A percentile compares a stretch with the other conserved stretches of the same genome.
These are phyloP conservation scores for Alternaria ventricosa DNA, from an alignment of 2,329 filamentous ascomycete species.

Conservation along the genomic window DNA sequence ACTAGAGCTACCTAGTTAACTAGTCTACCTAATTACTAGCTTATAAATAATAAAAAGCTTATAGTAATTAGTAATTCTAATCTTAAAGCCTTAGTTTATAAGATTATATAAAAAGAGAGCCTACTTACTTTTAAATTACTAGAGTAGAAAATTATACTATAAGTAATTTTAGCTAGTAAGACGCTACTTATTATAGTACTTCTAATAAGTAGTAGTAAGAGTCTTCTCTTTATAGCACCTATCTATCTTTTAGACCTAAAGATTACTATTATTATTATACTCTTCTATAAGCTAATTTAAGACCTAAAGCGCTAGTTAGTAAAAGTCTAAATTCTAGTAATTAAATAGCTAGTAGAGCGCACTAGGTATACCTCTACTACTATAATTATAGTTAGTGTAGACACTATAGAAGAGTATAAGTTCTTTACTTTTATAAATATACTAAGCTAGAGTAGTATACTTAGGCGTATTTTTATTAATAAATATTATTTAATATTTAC, in stretches of 20 bases:
- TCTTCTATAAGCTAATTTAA: constrained; percentile 19
- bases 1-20: too few species aligned
- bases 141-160: too few species aligned
- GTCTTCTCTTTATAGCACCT: constrained; percentile 28
- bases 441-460: constrained; percentile 12
- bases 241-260: constrained; percentile 16
- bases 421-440: constrained; percentile 15
- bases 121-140: too few species aligned
- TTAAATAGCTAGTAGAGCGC: background rate
- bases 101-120: too few species aligned
- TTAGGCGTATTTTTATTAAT: constrained; percentile 19
- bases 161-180: too few species aligned
- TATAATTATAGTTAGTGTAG: constrained; percentile 20
- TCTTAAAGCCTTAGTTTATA: too few species aligned
- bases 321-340: too few species aligned
- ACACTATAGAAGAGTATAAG: background rate
- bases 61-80: too few species aligned
- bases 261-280: constrained; percentile 27
- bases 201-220: constrained; percentile 27
- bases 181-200: constrained; percentile 12
- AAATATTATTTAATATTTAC: constrained; percentile 27
- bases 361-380: constrained; percentile 15
- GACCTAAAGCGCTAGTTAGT: background rate
- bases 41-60: too few species aligned
- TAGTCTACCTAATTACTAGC: too few species aligned